phyloP scores from a whole-genome alignment of 257 asterid genomes.

The Pogostemon cablin region DNA sequence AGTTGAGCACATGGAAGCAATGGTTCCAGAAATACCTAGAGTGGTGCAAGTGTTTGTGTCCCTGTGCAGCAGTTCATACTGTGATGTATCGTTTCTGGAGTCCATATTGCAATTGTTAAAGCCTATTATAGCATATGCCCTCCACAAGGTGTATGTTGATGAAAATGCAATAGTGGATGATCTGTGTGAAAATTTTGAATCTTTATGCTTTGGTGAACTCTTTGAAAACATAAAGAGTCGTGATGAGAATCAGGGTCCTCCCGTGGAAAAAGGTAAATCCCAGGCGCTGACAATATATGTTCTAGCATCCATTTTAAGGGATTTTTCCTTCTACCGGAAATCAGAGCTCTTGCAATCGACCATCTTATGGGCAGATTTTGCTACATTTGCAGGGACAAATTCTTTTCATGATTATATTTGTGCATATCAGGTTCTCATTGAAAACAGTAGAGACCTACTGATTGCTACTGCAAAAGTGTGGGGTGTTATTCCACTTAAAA shows the following conservation, averaged over 20 bases:
- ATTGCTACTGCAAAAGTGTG: constrained; percentile 51
- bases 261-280: constrained; percentile 48
- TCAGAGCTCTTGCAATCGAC: constrained; percentile 59
- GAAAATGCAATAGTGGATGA: constrained; percentile 54
- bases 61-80: constrained; percentile 68
- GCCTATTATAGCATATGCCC: constrained; percentile 81
- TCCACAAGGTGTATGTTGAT: constrained; percentile 62
- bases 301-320: constrained; percentile 73
- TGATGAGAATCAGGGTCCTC: constrained; percentile 39
- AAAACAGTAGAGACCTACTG: constrained; percentile 61
- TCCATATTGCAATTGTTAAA: constrained; percentile 68
- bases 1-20: constrained; percentile 86
- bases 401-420: constrained; percentile 72
- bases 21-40: constrained; percentile 86
- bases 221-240: constrained; percentile 48
- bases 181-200: constrained; percentile 70
- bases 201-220: constrained; percentile 85
- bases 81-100: constrained; percentile 84
- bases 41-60: constrained; percentile 77
- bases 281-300: constrained; percentile 72
- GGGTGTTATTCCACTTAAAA: constrained; percentile 68
- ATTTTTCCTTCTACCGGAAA: constrained; percentile 66
- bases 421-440: constrained; percentile 85
- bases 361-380: constrained; percentile 67
- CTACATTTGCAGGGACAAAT: constrained; percentile 57